Evolutionary conservation across 2,329 filamentous ascomycete species (phyloP), one percentile per base, ranked within the genome.

Genomic region (Paecilomyces sp.): DNA sequence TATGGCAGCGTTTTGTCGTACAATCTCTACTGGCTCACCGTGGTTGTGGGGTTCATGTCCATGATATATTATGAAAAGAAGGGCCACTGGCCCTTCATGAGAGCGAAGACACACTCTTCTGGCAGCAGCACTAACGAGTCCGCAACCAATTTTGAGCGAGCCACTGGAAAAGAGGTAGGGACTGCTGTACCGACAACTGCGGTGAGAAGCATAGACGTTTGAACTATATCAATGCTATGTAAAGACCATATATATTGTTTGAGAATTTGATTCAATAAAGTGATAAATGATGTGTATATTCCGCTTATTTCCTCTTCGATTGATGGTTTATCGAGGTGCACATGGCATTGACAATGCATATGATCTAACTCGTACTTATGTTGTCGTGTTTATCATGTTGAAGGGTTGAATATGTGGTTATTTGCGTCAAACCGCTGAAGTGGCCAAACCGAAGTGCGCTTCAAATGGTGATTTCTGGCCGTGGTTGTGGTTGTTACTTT

Each of bases 1-100:
- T 92, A 93, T 67, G 91, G 91, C 57, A 92, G 90, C 1, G 88
- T 96, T 64, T 86, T 96, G 63, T 87, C 89, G 1, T 96, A 96
- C 78, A 95, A 94, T 71, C 60, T 93, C 15, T 96, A 96, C 78
- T 96, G 91, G 92, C 75, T 94, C 56, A 80, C 79, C 8, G 81
- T 91, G 64, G 91, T 92, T 59, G 62, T 80, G 15, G 82, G 81
- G 4, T 90, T 93, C 70, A 62, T 85, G 13, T 65, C 77, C 34
- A 81, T 93, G 80, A 58, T 66, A 12, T 66, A 65, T 54, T 58
- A 62, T 52, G 65, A 65, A 57, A 63, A 60, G 51, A 62, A 60
- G 15, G 65, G 65, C 2, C 60, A 58, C 12, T 63, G 62, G 62
- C 62, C 62, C 6, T 59, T 62, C 4, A 58, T 60, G 54, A 62